Percentiles rank a stretch among this genome's conserved stretches.
Evolutionary conservation across 2,329 filamentous ascomycete genomes (phyloP).

Genomic region (Lachnellula hyalina): DNA sequence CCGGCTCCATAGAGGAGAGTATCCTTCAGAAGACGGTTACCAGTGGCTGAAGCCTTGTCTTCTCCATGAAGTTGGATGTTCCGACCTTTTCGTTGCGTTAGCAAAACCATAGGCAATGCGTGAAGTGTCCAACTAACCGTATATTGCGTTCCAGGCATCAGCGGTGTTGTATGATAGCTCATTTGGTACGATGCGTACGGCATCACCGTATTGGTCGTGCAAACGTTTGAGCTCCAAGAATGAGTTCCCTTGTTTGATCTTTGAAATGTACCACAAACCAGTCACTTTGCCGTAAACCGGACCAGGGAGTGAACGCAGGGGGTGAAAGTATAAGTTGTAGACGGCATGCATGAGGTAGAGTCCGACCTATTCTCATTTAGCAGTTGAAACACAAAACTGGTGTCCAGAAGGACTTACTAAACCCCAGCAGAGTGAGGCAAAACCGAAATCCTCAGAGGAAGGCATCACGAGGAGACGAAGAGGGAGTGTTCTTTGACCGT

Average conservation of each 20-base stretch:
- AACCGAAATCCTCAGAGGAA: too few relatives aligned
- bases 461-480: too few relatives aligned
- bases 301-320: conserved; percentile 12
- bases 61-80: neutral
- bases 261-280: conserved; percentile 2
- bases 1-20: neutral
- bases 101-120: neutral
- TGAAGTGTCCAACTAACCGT: neutral
- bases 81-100: neutral
- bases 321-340: conserved; percentile 15
- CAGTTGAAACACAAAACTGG: neutral
- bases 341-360: neutral
- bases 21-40: neutral
- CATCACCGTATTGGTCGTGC: conserved; percentile 14
- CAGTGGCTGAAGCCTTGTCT: neutral
- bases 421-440: too few relatives aligned
- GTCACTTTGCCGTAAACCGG: conserved; percentile 4
- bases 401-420: too few relatives aligned
- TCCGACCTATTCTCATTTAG: neutral
- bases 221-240: conserved; percentile 1
- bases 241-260: neutral
- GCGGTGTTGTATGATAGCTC: conserved; percentile 8
- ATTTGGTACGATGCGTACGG: conserved; percentile 13
- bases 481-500: too few relatives aligned
- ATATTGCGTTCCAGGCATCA: conserved; percentile 11